A percentile compares a stretch with the other conserved stretches of the same genome.
These are phyloP conservation scores for Parmelia sp. DNA, from an alignment of 495 filamentous ascomycete genomes.

Conservation along the genomic window DNA sequence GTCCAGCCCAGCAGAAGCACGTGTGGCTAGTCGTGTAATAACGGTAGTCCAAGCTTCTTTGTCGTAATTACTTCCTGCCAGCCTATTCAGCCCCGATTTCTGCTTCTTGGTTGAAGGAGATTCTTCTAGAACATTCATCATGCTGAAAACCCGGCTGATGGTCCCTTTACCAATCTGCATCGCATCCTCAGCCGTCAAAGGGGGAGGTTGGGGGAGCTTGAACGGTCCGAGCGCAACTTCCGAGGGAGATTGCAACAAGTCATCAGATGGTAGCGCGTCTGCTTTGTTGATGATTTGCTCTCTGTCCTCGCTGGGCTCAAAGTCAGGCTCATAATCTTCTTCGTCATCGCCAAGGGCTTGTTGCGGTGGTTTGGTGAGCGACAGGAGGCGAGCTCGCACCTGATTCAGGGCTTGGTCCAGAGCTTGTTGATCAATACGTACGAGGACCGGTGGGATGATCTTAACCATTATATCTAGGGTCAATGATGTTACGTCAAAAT, in stretches of 20 bases:
- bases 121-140: conserved; percentile 64
- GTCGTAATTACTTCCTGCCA: conserved; percentile 81
- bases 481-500: conserved; percentile 74
- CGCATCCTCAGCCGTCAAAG: conserved; percentile 60
- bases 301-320: conserved; percentile 61
- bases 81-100: conserved; percentile 64
- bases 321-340: conserved; percentile 86
- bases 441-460: conserved; percentile 66
- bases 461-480: conserved; percentile 66
- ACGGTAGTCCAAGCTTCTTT: conserved; percentile 87
- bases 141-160: conserved; percentile 68
- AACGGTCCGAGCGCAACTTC: conserved; percentile 62
- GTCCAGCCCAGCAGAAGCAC: conserved; percentile 63
- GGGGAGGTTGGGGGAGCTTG: conserved; percentile 69
- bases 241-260: conserved; percentile 40
- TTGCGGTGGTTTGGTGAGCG: conserved; percentile 36
- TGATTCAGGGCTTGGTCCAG: conserved; percentile 65
- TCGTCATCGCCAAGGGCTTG: conserved; percentile 55
- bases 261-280: conserved; percentile 55
- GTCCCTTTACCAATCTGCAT: conserved; percentile 60
- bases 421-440: conserved; percentile 52
- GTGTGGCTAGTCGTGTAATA: conserved; percentile 77
- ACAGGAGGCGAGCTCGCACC: conserved; percentile 45
- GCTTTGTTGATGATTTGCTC: conserved; percentile 68
- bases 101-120: conserved; percentile 42